Conservation (phyloP, 768 basidiomycete genomes). For the Leccinum broughii region DNA sequence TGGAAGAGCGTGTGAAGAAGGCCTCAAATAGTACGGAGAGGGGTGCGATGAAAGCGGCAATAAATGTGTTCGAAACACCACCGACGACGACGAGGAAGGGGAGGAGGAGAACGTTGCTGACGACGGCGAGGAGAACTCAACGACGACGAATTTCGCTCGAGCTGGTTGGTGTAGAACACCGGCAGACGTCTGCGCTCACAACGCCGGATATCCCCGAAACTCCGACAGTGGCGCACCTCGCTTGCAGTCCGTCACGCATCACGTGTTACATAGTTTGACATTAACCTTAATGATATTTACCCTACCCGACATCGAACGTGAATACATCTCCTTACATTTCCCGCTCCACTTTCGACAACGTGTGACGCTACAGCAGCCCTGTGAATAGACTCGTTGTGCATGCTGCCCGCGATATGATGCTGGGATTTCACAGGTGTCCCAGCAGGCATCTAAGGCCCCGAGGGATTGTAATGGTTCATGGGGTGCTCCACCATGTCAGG, state of each 20-base stretch:
- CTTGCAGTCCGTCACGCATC: background rate
- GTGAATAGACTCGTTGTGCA: background rate
- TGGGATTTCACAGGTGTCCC: background rate
- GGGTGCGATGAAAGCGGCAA: conserved; percentile 13
- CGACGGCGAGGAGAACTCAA: conserved; percentile 5
- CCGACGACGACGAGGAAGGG: conserved; percentile 11
- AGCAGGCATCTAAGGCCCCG: conserved; percentile 2
- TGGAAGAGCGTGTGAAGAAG: conserved; percentile 6
- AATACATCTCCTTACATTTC: background rate
- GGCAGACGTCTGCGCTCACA: conserved; percentile 15
- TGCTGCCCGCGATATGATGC: background rate
- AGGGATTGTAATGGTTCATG: conserved; percentile 18
- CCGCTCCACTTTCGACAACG: background rate
- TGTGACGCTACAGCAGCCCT: background rate
- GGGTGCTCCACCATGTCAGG: conserved; percentile 11
- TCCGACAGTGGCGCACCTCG: conserved; percentile 27
- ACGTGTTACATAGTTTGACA: background rate
- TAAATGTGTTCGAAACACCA: conserved; percentile 9
- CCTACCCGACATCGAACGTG: background rate
- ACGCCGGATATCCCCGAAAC: conserved; percentile 31
- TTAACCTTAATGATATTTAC: background rate
- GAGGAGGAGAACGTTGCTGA: conserved; percentile 9
- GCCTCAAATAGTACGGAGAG: conserved; percentile 17
- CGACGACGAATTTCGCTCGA: conserved; percentile 13
- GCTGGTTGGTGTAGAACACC: conserved; percentile 9